phyloP scores from a whole-genome alignment of 2,329 filamentous ascomycete species.

The Penicillium sp. region DNA sequence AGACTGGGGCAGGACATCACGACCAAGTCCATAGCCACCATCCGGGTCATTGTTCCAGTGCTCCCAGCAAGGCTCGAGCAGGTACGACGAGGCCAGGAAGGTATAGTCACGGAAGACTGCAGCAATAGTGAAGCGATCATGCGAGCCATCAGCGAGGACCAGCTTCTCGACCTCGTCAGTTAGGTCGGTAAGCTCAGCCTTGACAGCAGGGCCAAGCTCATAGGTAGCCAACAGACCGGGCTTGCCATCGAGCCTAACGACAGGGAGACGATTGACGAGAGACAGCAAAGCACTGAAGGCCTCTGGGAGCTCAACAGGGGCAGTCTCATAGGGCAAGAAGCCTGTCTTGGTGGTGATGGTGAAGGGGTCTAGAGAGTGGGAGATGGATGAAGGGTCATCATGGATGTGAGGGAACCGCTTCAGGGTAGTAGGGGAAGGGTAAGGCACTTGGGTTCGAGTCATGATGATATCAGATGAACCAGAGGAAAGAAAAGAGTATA shows the following conservation, averaged over 20 bases:
- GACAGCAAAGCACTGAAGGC: slow-evolving; percentile 73
- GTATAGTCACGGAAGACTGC: slow-evolving; percentile 89
- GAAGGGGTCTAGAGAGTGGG: slow-evolving; percentile 47
- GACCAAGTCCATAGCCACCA: slow-evolving; percentile 73
- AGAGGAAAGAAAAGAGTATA: neutral
- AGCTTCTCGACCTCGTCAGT: slow-evolving; percentile 71
- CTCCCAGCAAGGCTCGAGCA: slow-evolving; percentile 88
- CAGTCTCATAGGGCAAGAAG: slow-evolving; percentile 45
- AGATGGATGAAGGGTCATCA: slow-evolving; percentile 43
- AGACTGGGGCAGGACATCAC: slow-evolving; percentile 69
- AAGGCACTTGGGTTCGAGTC: slow-evolving; percentile 35
- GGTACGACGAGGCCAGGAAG: slow-evolving; percentile 83
- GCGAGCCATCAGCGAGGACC: slow-evolving; percentile 47
- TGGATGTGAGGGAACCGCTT: slow-evolving; percentile 47
- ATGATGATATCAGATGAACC: slow-evolving; percentile 28
- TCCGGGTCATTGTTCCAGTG: slow-evolving; percentile 59
- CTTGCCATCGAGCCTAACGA: slow-evolving; percentile 69
- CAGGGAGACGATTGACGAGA: slow-evolving; percentile 74
- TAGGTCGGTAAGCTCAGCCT: slow-evolving; percentile 73
- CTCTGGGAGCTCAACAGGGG: slow-evolving; percentile 58
- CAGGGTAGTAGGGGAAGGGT: slow-evolving; percentile 37
- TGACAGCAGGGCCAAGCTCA: slow-evolving; percentile 72
- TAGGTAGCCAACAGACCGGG: slow-evolving; percentile 75
- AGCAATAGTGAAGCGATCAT: slow-evolving; percentile 76
- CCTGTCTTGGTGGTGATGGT: slow-evolving; percentile 50